Evolutionary conservation across 1,284 basidiomycete species (phyloP), one percentile per base, ranked within the genome.

Genomic region (Heterobasidion occidentale): DNA sequence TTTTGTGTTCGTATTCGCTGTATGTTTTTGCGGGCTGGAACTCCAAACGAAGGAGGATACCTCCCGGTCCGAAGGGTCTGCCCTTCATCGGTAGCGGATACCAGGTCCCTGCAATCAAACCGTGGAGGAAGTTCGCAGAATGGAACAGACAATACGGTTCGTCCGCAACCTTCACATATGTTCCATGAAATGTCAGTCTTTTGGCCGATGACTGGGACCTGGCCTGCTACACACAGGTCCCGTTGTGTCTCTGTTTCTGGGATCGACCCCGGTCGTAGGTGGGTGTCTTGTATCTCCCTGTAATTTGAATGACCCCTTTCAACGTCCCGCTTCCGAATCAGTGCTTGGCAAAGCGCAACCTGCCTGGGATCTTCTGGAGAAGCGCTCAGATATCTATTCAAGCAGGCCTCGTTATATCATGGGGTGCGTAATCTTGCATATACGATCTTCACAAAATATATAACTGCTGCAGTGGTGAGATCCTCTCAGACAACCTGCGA

Each of bases 291-390:
- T 27, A 27, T 27, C 27, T 4, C 27, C 27, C 6, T 5, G 27
- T 27, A 38, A 27, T 15, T 1, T 9, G 12, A 14, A 7, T 33
- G 27, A 5, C 27, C 27, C 1, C 4, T 27, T 17, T 36, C 34
- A 36, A 47, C 1, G 35, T 7, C 5, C 11, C 3, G 2, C 7
- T 53, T 46, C 14, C 7, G 11, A 9, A 3, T 14, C 53, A 75
- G 76, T 80, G 3, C 69, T 79, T 34, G 77, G 77, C 1, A 77
- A 72, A 3, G 77, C 76, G 0, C 74, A 77, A 60, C 74, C 74
- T 6, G 77, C 77, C 15, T 79, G 77, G 77, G 78, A 80, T 60
- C 65, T 81, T 11, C 67, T 81, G 11, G 80, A 81, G 61, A 80
- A 78, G 60, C 72, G 75, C 14, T 77, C 76, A 1, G 72, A 75